Evolutionary conservation across 495 filamentous ascomycete species (phyloP).

Genomic region (Rusavskia elegans): DNA sequence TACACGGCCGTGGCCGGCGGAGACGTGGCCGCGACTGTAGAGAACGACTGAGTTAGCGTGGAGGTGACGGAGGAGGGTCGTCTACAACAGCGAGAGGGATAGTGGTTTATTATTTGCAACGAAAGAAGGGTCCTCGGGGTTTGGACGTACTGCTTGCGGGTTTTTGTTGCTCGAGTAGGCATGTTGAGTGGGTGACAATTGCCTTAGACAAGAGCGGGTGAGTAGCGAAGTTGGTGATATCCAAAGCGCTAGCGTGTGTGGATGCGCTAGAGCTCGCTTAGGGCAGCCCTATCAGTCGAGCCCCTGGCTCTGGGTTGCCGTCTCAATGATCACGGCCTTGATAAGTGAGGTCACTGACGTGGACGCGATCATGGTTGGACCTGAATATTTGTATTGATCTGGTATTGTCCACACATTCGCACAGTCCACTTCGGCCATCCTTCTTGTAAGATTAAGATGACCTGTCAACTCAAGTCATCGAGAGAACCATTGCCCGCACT

Average conservation of each 20-base stretch:
- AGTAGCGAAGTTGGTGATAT: neutral
- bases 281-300: too few relatives aligned
- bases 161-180: conserved; percentile 72
- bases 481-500: too few relatives aligned
- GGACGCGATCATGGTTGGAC: too few relatives aligned
- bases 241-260: neutral
- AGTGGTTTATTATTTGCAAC: conserved; percentile 7
- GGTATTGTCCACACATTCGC: too few relatives aligned
- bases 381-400: too few relatives aligned
- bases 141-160: conserved; percentile 62
- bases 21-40: conserved; percentile 78
- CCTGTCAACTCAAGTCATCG: too few relatives aligned
- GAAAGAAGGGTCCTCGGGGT: conserved; percentile 3
- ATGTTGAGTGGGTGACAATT: conserved; percentile 27
- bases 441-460: too few relatives aligned
- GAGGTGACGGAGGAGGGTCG: conserved; percentile 4
- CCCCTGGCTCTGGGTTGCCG: too few relatives aligned
- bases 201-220: neutral
- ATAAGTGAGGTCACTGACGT: too few relatives aligned
- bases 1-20: conserved; percentile 81
- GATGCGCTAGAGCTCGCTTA: neutral
- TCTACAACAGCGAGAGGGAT: too few relatives aligned
- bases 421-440: too few relatives aligned
- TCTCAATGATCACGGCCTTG: too few relatives aligned
- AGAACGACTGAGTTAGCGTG: conserved; percentile 6